Evolutionary conservation across 2,329 filamentous ascomycete species (phyloP).

Genomic region (Colletotrichum sp.): DNA sequence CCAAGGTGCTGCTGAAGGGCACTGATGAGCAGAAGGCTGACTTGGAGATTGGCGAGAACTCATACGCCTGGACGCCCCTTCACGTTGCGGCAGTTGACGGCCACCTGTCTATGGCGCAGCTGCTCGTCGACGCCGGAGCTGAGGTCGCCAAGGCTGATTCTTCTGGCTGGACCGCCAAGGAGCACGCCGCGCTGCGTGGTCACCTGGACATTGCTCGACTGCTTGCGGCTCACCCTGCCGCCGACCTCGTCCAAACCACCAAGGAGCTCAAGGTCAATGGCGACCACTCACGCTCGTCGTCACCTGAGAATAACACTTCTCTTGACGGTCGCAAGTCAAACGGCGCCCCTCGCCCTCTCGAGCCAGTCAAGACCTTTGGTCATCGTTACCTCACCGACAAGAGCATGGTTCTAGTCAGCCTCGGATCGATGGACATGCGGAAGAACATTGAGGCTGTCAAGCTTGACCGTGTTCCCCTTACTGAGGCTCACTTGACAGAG

Average conservation of each 20-base stretch:
- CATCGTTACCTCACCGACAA: slow-evolving; percentile 92
- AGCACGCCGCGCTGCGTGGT: slow-evolving; percentile 89
- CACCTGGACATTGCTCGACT: slow-evolving; percentile 81
- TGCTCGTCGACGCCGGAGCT: slow-evolving; percentile 80
- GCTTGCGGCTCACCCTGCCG: slow-evolving; percentile 59
- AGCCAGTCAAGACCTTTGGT: slow-evolving; percentile 93
- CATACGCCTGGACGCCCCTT: slow-evolving; percentile 93
- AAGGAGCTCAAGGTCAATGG: slow-evolving; percentile 31
- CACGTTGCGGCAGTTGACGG: slow-evolving; percentile 94
- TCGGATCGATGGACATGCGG: slow-evolving; percentile 93
- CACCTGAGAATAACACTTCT: slow-evolving; percentile 51
- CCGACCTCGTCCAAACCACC: slow-evolving; percentile 25
- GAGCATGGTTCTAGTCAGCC: slow-evolving; percentile 87
- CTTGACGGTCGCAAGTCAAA: slow-evolving; percentile 65
- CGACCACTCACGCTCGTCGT: slow-evolving; percentile 15
- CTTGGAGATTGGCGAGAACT: slow-evolving; percentile 78
- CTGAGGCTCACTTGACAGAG: slow-evolving; percentile 88
- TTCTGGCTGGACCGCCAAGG: slow-evolving; percentile 92
- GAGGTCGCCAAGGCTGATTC: slow-evolving; percentile 78
- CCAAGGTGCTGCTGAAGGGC: slow-evolving; percentile 75
- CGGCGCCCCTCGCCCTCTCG: slow-evolving; percentile 58
- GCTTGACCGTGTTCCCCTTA: slow-evolving; percentile 85
- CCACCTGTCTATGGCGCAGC: slow-evolving; percentile 73
- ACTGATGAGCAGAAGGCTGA: slow-evolving; percentile 74
- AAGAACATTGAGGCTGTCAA: slow-evolving; percentile 82